Evolutionary conservation across 129 eudicot species (phyloP), one percentile per base, ranked within the genome.

Genomic region (Flaveria bidentis): DNA sequence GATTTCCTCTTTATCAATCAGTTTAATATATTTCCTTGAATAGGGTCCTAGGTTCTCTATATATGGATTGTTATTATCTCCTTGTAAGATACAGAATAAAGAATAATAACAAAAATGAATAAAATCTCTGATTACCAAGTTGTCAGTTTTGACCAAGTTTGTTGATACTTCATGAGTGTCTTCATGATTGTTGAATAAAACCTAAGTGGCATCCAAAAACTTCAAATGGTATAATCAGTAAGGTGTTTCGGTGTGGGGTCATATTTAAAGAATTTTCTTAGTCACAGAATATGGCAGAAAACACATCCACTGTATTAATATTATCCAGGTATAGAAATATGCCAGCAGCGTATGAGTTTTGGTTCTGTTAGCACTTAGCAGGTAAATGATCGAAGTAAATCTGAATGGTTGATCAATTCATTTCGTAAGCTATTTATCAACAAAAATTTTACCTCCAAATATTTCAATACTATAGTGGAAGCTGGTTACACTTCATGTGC

Each of bases 291-390:
- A 58, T 58, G 15, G n/a, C 36, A 11, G 39, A 23, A 58, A 23
- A 58, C 39, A 58, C 65, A 22, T 22, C 16, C 39, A 2, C 65
- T 23, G 4, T 17, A 22, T 25, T 22, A 20, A 18, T 57, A 2
- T 52, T 28, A 26, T 30, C 64, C 17, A 30, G 12, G 76, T 18
- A 52, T 73, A 11, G 76, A 18, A 72, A 73, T 14, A 20, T 16
- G 26, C 9, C 10, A 18, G 1, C 36, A 26, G 64, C 9, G 46
- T n/a, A 26, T 12, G 63, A 45, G 2, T 63, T 47, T 26, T 25
- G 33, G 79, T 57, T 73, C 6, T 28, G 36, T 41, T 28, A 12
- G 52, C 49, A 45, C 13, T 8, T 45, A 9, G 13, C 49, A 64
- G 20, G 18, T 75, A 57, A 11, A 73, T 75, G 17, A 30, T 47